Evolutionary conservation across 2,329 filamentous ascomycete species (phyloP).

Genomic region (Xylaria polymorpha): DNA sequence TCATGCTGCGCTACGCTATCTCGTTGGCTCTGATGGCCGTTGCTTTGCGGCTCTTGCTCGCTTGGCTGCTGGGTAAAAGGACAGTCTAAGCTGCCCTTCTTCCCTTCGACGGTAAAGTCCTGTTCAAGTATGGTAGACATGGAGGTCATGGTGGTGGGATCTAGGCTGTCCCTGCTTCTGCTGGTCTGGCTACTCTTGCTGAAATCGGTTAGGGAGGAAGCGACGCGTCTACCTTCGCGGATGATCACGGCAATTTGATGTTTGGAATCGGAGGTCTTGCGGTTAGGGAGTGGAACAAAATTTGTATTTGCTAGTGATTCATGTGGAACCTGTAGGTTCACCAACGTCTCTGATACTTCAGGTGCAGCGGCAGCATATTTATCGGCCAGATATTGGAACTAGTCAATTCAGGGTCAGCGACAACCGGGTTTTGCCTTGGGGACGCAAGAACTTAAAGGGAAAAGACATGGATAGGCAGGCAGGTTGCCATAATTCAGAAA

Average conservation of each 20-base stretch:
- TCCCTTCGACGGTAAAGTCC: slow-evolving; percentile 89
- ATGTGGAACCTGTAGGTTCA: slow-evolving; percentile 74
- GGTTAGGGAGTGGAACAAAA: slow-evolving; percentile 66
- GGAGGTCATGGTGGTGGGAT: slow-evolving; percentile 64
- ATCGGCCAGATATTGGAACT: slow-evolving; percentile 74
- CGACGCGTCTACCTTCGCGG: slow-evolving; percentile 71
- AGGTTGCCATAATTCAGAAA: slow-evolving; percentile 53
- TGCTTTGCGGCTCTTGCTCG: slow-evolving; percentile 53
- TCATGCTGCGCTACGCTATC: slow-evolving; percentile 59
- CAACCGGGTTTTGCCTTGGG: not conserved
- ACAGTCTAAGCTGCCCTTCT: slow-evolving; percentile 81
- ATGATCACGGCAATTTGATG: slow-evolving; percentile 73
- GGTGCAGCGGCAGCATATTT: slow-evolving; percentile 74
- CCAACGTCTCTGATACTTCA: slow-evolving; percentile 74
- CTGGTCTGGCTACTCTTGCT: slow-evolving; percentile 65
- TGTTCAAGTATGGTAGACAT: slow-evolving; percentile 79
- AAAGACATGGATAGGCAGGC: slow-evolving; percentile 21
- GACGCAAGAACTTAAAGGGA: not conserved
- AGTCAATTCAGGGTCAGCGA: slow-evolving; percentile 31
- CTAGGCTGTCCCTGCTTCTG: slow-evolving; percentile 61
- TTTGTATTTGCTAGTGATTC: slow-evolving; percentile 61
- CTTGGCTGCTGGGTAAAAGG: slow-evolving; percentile 71
- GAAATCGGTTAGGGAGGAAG: slow-evolving; percentile 61
- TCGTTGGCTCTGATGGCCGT: slow-evolving; percentile 46
- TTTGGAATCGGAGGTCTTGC: slow-evolving; percentile 59